Conservation (phyloP, 169 alveolate species). For the Babesia divergens region DNA sequence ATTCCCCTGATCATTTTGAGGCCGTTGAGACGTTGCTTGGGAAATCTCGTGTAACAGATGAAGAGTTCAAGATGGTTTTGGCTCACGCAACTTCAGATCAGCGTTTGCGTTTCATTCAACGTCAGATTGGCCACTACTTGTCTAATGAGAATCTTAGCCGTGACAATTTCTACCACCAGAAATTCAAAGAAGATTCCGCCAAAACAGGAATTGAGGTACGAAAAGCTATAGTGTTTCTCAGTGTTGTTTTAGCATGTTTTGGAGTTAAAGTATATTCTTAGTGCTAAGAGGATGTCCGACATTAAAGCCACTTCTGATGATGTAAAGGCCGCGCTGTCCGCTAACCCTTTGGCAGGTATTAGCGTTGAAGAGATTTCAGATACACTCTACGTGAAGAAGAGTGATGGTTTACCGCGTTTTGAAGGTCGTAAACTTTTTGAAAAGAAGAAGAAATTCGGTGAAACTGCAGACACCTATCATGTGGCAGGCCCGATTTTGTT, state of each 20-base stretch:
- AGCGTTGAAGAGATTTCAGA: conserved; percentile 29
- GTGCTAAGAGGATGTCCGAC: conserved; percentile 62
- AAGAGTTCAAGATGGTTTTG: conserved; percentile 40
- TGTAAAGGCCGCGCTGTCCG: conserved; percentile 22
- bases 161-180: conserved; percentile 50
- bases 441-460: conserved; percentile 62
- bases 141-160: conserved; percentile 52
- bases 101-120: conserved; percentile 44
- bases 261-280: conserved; percentile 57
- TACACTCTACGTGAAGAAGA: conserved; percentile 26
- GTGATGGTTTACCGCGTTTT: conserved; percentile 44
- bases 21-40: conserved; percentile 37
- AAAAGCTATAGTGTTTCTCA: not conserved
- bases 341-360: conserved; percentile 9
- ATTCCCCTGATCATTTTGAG: conserved; percentile 4
- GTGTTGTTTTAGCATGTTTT: conserved; percentile 23
- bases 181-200: conserved; percentile 50
- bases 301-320: conserved; percentile 56
- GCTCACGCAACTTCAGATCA: conserved; percentile 42
- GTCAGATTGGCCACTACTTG: conserved; percentile 47
- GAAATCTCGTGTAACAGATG: conserved; percentile 46
- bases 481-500: conserved; percentile 52
- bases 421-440: conserved; percentile 45
- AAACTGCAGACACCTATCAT: conserved; percentile 59
- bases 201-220: conserved; percentile 45